Conservation (phyloP, 768 basidiomycete genomes). For the Botryobasidium botryosum region DNA sequence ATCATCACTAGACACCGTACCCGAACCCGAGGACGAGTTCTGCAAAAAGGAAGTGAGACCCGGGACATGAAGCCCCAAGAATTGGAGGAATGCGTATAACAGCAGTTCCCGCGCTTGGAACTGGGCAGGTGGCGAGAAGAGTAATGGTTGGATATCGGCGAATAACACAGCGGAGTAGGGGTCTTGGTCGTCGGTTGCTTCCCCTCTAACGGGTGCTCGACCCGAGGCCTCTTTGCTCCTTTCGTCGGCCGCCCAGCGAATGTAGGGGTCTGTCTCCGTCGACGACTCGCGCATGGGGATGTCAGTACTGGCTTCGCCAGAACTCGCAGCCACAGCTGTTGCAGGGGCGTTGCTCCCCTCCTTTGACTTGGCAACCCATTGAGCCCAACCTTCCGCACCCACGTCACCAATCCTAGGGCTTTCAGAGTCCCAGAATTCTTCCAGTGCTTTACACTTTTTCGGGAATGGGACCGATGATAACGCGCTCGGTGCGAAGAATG, state of each 20-base stretch:
- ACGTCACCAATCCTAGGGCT: slow-evolving; percentile 55
- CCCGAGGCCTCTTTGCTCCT: slow-evolving; percentile 27
- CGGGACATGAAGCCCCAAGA: slow-evolving; percentile 55
- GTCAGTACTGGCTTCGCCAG: neutral
- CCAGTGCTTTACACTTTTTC: slow-evolving; percentile 38
- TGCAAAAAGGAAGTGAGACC: slow-evolving; percentile 35
- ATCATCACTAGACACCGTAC: neutral
- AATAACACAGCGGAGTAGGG: slow-evolving; percentile 62
- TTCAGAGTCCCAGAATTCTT: slow-evolving; percentile 78
- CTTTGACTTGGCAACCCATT: slow-evolving; percentile 28
- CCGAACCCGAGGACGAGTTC: slow-evolving; percentile 20
- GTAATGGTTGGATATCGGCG: slow-evolving; percentile 44
- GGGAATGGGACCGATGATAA: slow-evolving; percentile 29
- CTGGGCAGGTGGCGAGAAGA: slow-evolving; percentile 27
- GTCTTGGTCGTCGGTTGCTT: slow-evolving; percentile 37
- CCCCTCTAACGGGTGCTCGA: slow-evolving; percentile 37
- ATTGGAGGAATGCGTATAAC: slow-evolving; percentile 51
- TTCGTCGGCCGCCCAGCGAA: slow-evolving; percentile 48
- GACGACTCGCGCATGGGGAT: neutral
- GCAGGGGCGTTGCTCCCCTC: neutral
- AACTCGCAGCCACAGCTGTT: neutral
- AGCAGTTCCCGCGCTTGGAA: slow-evolving; percentile 37
- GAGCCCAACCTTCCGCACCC: slow-evolving; percentile 47
- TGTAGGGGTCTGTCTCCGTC: slow-evolving; percentile 38
- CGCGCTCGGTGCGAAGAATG: slow-evolving; percentile 37